A percentile compares a stretch with the other conserved stretches of the same genome.
Conservation (phyloP, 2,329 filamentous ascomycete genomes). For the Dactylonectria macrodidyma region DNA sequence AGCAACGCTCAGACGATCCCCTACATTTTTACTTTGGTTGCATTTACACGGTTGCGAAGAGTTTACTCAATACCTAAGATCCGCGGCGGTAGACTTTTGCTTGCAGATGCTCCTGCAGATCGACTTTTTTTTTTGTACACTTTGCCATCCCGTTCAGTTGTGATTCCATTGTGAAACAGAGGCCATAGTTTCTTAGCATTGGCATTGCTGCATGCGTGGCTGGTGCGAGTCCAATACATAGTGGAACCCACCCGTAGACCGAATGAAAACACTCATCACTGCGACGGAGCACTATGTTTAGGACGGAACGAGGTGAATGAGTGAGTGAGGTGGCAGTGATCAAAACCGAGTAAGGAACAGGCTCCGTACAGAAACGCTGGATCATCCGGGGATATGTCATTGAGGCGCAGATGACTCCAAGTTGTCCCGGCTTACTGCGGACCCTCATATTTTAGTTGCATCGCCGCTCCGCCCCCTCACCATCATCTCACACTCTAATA, state of each 20-base stretch:
- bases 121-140: not conserved
- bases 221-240: not conserved
- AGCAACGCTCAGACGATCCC: constrained; percentile 5
- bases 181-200: not conserved
- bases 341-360: not conserved
- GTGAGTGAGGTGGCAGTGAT: not conserved
- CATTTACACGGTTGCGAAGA: not conserved
- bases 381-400: constrained; percentile 1
- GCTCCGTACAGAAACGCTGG: not conserved
- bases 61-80: not conserved
- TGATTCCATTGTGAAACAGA: not conserved
- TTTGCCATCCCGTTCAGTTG: not conserved
- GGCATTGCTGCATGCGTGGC: not conserved
- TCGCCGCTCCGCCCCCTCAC: not conserved
- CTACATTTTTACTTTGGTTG: not conserved
- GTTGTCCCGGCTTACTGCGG: constrained; percentile 15
- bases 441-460: not conserved
- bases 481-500: not conserved
- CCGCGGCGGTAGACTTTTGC: not conserved
- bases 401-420: constrained; percentile 11
- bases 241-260: not conserved
- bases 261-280: not conserved
- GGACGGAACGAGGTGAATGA: not conserved
- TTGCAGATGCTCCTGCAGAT: not conserved
- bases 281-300: not conserved